Evolutionary conservation across 2,329 filamentous ascomycete genomes (phyloP), one percentile per base, ranked within the genome.

Genomic region (Fusarium mundagurra): DNA sequence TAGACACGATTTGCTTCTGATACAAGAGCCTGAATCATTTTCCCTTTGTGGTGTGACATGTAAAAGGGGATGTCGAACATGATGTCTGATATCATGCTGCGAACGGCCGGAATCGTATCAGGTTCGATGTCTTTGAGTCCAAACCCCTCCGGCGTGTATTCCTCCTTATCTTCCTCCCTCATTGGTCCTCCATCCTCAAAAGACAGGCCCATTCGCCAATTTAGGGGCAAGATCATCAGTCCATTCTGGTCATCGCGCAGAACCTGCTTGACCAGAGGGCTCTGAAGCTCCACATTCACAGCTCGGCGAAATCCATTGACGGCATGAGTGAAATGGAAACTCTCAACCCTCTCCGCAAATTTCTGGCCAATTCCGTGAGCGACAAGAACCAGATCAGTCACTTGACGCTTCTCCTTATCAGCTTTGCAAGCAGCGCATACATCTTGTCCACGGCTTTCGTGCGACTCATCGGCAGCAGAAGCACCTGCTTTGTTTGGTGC

Each of bases 1-100:
- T 98, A 98, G n/a, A 99, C 94, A 10, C 96, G 90, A 79, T 99
- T 99, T 13, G 96, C 96, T 84, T 99, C 96, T 67, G 89, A 89
- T 45, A 97, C 92, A 54, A 98, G 91, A 3, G 96, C 95, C 48
- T 92, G 89, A 58, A 98, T 93, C 95, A 99, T 98, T 82, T 95
- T 98, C 8, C 92, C 90, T 79, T 98, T 98, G 83, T 98, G 96
- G 67, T 97, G 93, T 1, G 96, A 98, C 84, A 99, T 92, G 84
- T 98, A 99, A 81, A 98, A 98, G 0, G 96, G 96, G 57, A 99
- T 96, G 81, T 99, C 96, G 57, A 98, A 92, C 94, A 99, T 98
- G 77, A 99, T 94, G 81, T 99, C 96, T 47, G 94, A 97, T 70
- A 99, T 97, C 80, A 99, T 91, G 79, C 93, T 94, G 51, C 96